phyloP scores from a whole-genome alignment of 306 rosid species.

The Medicago truncatula region MtrunA17r5.0-ANR NC_053046.1:27809001-27809500 shows the following conservation, averaged over 20 bases:
- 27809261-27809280: conserved; percentile 43
- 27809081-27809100: conserved; percentile 48
- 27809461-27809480: conserved; percentile 49
- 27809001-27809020: conserved; percentile 70
- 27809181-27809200: conserved; percentile 18
- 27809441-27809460: conserved; percentile 18
- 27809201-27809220: conserved; percentile 24
- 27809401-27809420: conserved; percentile 54
- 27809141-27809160: conserved; percentile 42
- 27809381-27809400: conserved; percentile 56
- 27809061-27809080: background rate
- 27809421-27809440: conserved; percentile 47
- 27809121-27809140: conserved; percentile 51
- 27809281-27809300: conserved; percentile 50
- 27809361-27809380: conserved; percentile 33
- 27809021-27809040: conserved; percentile 66
- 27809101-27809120: conserved; percentile 52
- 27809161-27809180: background rate
- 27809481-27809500: conserved; percentile 36
- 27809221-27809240: background rate
- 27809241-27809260: conserved; percentile 38
- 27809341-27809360: conserved; percentile 32
- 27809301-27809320: conserved; percentile 18
- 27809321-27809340: conserved; percentile 46
- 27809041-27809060: background rate